Evolutionary conservation across 805 yeast genomes (phyloP).

Genomic region (Saccharomycopsis sp.): DNA sequence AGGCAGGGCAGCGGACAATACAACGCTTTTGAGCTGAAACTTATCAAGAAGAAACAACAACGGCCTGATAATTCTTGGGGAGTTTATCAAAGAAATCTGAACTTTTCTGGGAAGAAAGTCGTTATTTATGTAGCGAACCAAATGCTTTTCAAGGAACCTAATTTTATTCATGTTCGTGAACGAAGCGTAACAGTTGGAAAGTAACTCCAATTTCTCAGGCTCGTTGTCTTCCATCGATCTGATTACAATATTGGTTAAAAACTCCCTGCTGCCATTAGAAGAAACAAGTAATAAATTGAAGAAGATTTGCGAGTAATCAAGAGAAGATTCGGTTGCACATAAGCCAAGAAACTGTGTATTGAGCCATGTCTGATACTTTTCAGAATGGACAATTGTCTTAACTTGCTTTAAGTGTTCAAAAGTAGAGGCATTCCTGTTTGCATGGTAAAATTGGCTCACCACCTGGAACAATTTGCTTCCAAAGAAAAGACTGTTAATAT

Average conservation of each 20-base stretch:
- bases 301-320: constrained; percentile 2
- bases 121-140: not conserved
- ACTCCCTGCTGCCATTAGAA: not conserved
- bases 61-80: not conserved
- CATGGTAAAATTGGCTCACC: not conserved
- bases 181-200: not conserved
- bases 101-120: not conserved
- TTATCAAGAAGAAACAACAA: not conserved
- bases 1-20: not conserved
- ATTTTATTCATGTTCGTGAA: constrained; percentile 7
- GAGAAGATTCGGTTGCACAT: not conserved
- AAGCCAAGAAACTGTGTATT: constrained; percentile 5
- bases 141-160: not conserved
- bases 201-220: not conserved
- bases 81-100: not conserved
- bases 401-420: not conserved
- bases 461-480: constrained; percentile 5
- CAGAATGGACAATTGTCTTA: not conserved
- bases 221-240: not conserved
- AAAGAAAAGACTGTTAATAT: constrained; percentile 11
- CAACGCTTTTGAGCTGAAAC: not conserved
- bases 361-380: constrained; percentile 2
- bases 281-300: constrained; percentile 4
- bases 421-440: not conserved
- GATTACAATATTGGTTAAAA: not conserved